These are phyloP conservation scores for Uronychia binucleata DNA, from an alignment of 73 alveolate species.

Conservation along the genomic window DNA sequence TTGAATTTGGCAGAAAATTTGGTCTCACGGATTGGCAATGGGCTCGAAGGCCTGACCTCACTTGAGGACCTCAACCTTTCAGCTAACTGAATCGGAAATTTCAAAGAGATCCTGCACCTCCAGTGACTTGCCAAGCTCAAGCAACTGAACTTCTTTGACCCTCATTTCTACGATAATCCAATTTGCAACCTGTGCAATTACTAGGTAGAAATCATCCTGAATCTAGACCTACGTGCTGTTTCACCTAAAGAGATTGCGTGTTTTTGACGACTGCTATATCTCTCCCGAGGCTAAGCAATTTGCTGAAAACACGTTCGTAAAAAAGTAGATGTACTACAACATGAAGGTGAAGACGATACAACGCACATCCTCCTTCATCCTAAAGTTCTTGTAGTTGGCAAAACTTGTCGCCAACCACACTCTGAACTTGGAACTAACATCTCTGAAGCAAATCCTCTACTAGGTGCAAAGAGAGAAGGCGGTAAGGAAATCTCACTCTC, in stretches of 20 bases:
- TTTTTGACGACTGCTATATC: conserved; percentile 50
- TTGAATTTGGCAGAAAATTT: conserved; percentile 1
- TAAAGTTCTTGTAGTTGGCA: background rate
- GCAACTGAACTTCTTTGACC: background rate
- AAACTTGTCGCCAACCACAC: background rate
- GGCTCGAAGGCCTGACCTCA: background rate
- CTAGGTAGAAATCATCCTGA: background rate
- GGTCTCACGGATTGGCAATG: background rate
- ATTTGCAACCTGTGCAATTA: conserved; percentile 19
- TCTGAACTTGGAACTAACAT: background rate
- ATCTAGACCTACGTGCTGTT: conserved; percentile 57
- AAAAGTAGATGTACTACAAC: conserved; percentile 70
- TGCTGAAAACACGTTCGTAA: conserved; percentile 74
- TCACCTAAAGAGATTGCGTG: conserved; percentile 32
- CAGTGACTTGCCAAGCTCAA: background rate
- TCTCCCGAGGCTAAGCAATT: conserved; percentile 48
- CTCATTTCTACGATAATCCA: conserved; percentile 61
- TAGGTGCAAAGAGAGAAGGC: background rate
- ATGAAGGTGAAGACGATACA: conserved; percentile 12
- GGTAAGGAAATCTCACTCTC: background rate
- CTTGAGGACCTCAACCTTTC: conserved; percentile 1
- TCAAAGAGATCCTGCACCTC: conserved; percentile 4
- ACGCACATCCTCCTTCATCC: background rate
- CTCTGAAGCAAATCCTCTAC: background rate
- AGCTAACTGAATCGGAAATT: conserved; percentile 5